Conservation (phyloP, 192 early-diverging fungal genomes). For the Backusella macrospora region DNA sequence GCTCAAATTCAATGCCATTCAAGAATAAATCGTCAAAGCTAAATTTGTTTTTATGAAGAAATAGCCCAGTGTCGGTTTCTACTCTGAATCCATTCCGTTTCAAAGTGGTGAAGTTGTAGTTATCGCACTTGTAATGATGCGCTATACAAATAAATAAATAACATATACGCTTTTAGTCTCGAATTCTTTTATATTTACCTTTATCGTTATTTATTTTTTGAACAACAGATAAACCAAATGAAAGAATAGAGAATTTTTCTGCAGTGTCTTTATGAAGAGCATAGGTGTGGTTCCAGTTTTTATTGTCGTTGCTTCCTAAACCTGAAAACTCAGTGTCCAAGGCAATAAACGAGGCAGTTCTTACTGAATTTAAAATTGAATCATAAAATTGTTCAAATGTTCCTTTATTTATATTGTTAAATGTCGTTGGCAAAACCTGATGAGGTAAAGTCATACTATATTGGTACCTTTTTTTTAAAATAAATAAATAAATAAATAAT, state of each 20-base stretch:
- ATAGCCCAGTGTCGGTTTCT: conserved; percentile 69
- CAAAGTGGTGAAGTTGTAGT: conserved; percentile 44
- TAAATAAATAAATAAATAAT: no score
- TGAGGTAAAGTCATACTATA: not conserved
- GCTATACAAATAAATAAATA: no score
- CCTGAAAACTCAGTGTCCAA: not conserved
- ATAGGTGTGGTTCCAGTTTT: not conserved
- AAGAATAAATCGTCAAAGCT: conserved; percentile 80
- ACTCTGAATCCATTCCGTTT: conserved; percentile 56
- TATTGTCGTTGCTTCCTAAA: not conserved
- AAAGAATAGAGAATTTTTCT: not conserved
- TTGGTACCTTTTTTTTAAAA: no score
- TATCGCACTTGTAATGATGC: conserved; percentile 49
- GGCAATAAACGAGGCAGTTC: not conserved
- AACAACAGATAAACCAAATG: not conserved
- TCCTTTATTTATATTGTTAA: not conserved
- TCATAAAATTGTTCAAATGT: not conserved
- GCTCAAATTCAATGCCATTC: conserved; percentile 81
- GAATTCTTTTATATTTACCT: not conserved
- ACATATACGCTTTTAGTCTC: no score
- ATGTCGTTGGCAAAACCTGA: not conserved
- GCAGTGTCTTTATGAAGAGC: not conserved
- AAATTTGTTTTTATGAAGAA: conserved; percentile 83
- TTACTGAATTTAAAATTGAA: not conserved
- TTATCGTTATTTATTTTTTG: conserved; percentile 4